A percentile compares a stretch with the other conserved stretches of the same genome.
Conservation (phyloP, 371 early-diverging fungal species). For the Mucor mucedo region DNA sequence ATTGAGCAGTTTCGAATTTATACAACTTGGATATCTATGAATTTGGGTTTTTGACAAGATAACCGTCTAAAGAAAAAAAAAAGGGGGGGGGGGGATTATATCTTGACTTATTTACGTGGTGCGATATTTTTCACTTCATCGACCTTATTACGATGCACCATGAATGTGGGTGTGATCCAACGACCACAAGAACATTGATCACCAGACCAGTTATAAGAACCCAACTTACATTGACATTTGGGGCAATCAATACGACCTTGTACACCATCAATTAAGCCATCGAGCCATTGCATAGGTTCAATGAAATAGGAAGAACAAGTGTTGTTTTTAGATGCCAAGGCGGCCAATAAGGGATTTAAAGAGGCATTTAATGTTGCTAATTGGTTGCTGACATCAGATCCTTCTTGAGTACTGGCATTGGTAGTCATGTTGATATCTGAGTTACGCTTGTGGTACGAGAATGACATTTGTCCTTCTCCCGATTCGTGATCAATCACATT, state of each 20-base stretch:
- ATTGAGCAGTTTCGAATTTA: too few relatives aligned
- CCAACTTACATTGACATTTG: constrained; percentile 83
- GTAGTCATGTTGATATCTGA: constrained; percentile 43
- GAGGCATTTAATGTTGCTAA: constrained; percentile 31
- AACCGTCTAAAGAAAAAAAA: background rate
- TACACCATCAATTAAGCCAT: constrained; percentile 57
- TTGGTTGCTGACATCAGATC: constrained; percentile 17
- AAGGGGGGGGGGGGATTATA: background rate
- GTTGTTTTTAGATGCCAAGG: constrained; percentile 38
- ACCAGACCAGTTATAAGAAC: constrained; percentile 86
- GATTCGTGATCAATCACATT: constrained; percentile 74
- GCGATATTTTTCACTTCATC: constrained; percentile 55
- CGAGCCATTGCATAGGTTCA: constrained; percentile 89
- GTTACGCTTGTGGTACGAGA: constrained; percentile 74
- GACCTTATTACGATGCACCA: constrained; percentile 78
- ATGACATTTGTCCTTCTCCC: constrained; percentile 74
- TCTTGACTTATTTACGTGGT: constrained; percentile 14
- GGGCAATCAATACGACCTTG: constrained; percentile 85
- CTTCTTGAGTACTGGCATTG: constrained; percentile 23
- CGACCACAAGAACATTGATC: constrained; percentile 85
- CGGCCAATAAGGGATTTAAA: constrained; percentile 52
- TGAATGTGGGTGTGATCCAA: constrained; percentile 89
- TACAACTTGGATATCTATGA: too few relatives aligned
- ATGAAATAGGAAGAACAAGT: constrained; percentile 81
- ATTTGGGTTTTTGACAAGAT: too few relatives aligned